phyloP scores from a whole-genome alignment of 169 alveolate genomes.

The Eimeria sp. region DNA sequence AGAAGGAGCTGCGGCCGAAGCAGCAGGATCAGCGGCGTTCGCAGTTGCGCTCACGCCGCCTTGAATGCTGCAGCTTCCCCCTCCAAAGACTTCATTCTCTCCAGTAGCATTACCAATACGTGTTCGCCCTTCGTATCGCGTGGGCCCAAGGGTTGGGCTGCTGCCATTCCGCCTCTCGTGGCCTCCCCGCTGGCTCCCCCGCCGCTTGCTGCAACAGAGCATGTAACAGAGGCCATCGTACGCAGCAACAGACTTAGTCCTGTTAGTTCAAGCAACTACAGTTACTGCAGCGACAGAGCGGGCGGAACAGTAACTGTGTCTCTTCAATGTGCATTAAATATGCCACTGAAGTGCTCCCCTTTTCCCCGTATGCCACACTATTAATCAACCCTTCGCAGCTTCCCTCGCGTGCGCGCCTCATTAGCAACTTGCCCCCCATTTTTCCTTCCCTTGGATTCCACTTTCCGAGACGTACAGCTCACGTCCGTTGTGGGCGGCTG shows the following conservation, averaged over 20 bases:
- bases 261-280: background rate
- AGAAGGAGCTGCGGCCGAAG: background rate
- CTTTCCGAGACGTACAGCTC: background rate
- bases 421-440: background rate
- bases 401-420: background rate
- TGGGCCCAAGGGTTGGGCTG: slow-evolving; percentile 19
- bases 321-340: background rate
- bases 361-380: background rate
- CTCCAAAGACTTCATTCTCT: slow-evolving; percentile 72
- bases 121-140: slow-evolving; percentile 58
- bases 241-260: slow-evolving; percentile 1
- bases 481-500: slow-evolving; percentile 46
- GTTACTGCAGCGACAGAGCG: background rate
- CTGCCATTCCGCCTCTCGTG: slow-evolving; percentile 23
- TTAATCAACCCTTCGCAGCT: background rate
- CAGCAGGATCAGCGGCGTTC: background rate
- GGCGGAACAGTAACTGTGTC: background rate
- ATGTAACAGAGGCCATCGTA: background rate
- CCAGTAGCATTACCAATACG: slow-evolving; percentile 53
- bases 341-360: background rate
- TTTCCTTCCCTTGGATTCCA: background rate
- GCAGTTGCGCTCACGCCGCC: slow-evolving; percentile 20
- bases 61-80: slow-evolving; percentile 51
- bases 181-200: slow-evolving; percentile 27
- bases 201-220: slow-evolving; percentile 24